These are phyloP conservation scores for Euphorbia peplus DNA, from an alignment of 345 rosid genomes.

Conservation along the genomic window DNA sequence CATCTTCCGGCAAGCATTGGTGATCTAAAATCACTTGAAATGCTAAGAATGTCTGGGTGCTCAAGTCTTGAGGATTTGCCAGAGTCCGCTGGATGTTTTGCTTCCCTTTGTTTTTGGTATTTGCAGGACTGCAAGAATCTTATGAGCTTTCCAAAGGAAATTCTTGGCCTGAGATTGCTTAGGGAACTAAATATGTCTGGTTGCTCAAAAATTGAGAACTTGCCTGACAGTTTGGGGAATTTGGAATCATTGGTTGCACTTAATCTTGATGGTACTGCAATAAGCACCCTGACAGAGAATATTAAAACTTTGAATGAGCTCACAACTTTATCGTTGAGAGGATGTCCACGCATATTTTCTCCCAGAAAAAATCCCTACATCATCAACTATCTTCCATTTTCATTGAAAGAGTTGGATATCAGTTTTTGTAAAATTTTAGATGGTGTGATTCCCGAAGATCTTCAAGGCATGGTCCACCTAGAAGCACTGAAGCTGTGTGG, in stretches of 20 bases:
- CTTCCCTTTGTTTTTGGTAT: neutral
- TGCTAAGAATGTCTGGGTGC: slow-evolving; percentile 16
- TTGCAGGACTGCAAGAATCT: slow-evolving; percentile 7
- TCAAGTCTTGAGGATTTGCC: slow-evolving; percentile 2
- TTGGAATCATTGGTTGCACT: neutral
- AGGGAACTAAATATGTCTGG: neutral
- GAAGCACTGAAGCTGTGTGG: slow-evolving; percentile 9
- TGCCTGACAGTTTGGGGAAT: neutral
- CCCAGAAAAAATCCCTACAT: neutral
- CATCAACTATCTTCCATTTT: neutral
- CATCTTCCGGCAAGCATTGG: slow-evolving; percentile 8
- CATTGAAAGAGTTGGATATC: slow-evolving; percentile 7
- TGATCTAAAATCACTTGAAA: slow-evolving; percentile 7
- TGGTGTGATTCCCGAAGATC: slow-evolving; percentile 9
- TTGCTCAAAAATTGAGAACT: neutral
- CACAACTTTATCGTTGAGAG: neutral
- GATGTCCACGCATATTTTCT: neutral
- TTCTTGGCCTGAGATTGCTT: neutral
- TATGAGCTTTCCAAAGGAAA: neutral
- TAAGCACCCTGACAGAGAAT: neutral
- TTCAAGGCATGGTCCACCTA: slow-evolving; percentile 3
- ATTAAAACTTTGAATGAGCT: neutral
- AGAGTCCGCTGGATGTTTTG: neutral
- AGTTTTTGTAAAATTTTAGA: slow-evolving; percentile 6
- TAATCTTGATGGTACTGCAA: neutral